Base-by-base conservation (phyloP, 495 filamentous ascomycete species). In the Parathielavia hyrcaniae region DNA sequence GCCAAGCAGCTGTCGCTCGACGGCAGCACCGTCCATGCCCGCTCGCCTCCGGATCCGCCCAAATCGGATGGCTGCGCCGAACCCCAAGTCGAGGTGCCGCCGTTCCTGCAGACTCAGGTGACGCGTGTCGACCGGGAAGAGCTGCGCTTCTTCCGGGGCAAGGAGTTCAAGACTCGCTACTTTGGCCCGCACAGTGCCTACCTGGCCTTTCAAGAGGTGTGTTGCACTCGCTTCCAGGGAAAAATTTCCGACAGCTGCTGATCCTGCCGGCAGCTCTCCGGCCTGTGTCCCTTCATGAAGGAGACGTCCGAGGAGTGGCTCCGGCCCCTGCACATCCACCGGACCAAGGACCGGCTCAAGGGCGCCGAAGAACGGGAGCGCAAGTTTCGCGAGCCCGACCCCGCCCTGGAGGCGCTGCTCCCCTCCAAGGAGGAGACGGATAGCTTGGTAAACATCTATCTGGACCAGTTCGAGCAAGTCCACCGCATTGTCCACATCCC, bases 181-280 rank as follows among this genome's bases (percentile, higher is more conserved):
- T 74, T 72, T 57, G 77, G 76, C 3, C 77, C 77, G 0, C 72
- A 77, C 48, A 79, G 75, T 57, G 75, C 75, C 22, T 77, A 69
- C 55, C 54, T 73, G 45, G 72, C 72, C 30, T 73, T 74, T 45
- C 55, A 63, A 20, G 72, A 74, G 35, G 70, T 73, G 64, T 44
- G 54, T 60, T 51, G 8, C 23, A 23, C 20, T 46, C 7, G n/a
- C n/a, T 30, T 22, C 44, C 16, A 30, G 26, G 40, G 5, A 45
- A 11, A 22, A 11, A 11, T 10, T 22, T 17, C 10, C 36, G n/a
- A 44, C 41, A 13, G 19, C 10, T 12, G 23, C 46, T 50, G 20
- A 20, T 22, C 4, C 30, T 34, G 9, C 40, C 43, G 17, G 32
- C 58, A 75, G 64, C 72, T 79, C 53, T 73, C 69, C 13, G 77